phyloP scores from a whole-genome alignment of 257 asterid genomes.

The Nicotiana otophora region DNA sequence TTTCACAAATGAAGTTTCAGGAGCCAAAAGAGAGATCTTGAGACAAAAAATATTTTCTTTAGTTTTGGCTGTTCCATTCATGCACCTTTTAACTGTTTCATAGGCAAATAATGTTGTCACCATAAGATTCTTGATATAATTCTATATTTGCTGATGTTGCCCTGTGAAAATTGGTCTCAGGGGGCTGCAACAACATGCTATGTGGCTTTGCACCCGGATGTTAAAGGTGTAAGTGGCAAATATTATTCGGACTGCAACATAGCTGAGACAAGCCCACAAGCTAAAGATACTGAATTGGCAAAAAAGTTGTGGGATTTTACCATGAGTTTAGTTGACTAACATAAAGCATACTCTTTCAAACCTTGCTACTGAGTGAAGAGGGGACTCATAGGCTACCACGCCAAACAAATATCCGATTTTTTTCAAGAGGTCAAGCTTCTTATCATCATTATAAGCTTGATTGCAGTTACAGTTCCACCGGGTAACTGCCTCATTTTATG shows the following conservation, averaged over 20 bases:
- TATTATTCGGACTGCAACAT: conserved; percentile 28
- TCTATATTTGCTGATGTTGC: background rate
- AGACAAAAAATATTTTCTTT: background rate
- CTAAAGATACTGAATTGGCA: conserved; percentile 28
- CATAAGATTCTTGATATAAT: background rate
- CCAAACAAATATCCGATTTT: no score
- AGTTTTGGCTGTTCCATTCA: background rate
- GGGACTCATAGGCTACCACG: background rate
- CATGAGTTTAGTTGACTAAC: conserved; percentile 9
- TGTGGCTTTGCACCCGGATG: conserved; percentile 34
- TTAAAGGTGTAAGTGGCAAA: conserved; percentile 32
- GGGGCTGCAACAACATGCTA: conserved; percentile 42
- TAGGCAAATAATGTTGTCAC: background rate
- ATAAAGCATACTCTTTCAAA: background rate
- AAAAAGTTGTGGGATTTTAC: conserved; percentile 31
- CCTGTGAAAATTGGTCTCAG: conserved; percentile 3
- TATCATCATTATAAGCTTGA: no score
- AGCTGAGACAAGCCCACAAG: conserved; percentile 21
- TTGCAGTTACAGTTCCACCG: no score
- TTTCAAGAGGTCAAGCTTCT: no score
- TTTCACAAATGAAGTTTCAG: background rate
- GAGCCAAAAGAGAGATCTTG: background rate
- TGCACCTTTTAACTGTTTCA: background rate
- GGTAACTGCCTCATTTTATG: background rate
- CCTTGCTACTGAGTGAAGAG: background rate